Base-by-base conservation (phyloP, 139 green algal genomes). In the Desmodesmus armatus region DNA sequence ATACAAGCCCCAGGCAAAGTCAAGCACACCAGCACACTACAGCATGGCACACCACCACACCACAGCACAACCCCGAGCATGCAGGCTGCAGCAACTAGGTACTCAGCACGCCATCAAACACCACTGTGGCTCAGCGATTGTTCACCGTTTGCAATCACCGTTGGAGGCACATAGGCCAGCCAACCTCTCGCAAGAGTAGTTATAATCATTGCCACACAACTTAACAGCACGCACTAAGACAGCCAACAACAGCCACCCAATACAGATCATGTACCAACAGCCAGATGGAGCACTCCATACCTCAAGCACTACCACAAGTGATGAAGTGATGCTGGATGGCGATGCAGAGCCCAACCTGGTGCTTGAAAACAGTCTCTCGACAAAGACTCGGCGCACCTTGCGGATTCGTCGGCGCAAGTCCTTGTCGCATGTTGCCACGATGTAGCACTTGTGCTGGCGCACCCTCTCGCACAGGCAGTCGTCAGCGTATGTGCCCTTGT, bases 401-500 rank as follows among this genome's bases (percentile, higher is more conserved):
- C 98, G 92, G 41, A 99, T 96, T 3, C 98, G 87, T 5, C 98
- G 90, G 47, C 96, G 88, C 84, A 99, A 87, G 83, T 99, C 98
- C 33, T 93, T 91, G 82, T 99, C 98, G 89, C 98, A 99, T 0
- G 98, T 99, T 4, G 98, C 98, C 49, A 99, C 98, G 35, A 99
- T 99, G 90, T 99, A 99, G 90, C 98, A 99, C 74, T 96, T 95
- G 91, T 99, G 98, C 89, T 98, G 93, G 86, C 78, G 90, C 70
- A 99, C 96, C 11, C 96, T 89, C 71, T 99, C 92, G 80, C 96
- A 97, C 15, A 99, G 92, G 91, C 96, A 99, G 89, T 99, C 98
- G 88, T 99, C 98, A 17, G 98, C 98, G 77, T 99, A 99, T 0
- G 97, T 99, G 81, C 98, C 97, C 74, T 94, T 96, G 89, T 99